Evolutionary conservation across 2,329 filamentous ascomycete species (phyloP).

Genomic region (Coleophoma cylindrospora): DNA sequence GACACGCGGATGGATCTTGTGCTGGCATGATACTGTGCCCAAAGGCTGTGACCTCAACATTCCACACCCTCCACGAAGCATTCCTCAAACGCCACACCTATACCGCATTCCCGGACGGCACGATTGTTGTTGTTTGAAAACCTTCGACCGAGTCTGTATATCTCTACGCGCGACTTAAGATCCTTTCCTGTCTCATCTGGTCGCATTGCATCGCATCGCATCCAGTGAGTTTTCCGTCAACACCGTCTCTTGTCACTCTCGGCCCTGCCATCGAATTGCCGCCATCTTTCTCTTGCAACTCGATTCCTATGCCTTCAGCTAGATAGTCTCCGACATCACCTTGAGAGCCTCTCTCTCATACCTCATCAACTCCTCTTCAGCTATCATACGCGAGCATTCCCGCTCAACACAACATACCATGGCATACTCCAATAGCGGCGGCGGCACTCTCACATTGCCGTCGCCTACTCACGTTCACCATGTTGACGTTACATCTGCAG

Average conservation of each 20-base stretch:
- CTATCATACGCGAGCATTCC: slow-evolving; percentile 13
- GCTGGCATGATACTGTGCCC: slow-evolving; percentile 1
- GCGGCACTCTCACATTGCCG: slow-evolving; percentile 78
- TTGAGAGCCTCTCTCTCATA: slow-evolving; percentile 1
- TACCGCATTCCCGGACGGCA: slow-evolving; percentile 5
- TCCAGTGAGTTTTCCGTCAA: too few species aligned
- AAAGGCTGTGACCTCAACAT: neutral
- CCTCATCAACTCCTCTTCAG: slow-evolving; percentile 3
- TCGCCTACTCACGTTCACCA: slow-evolving; percentile 81
- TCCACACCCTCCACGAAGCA: slow-evolving; percentile 6
- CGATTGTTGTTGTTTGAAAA: slow-evolving; percentile 1
- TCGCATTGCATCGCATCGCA: neutral
- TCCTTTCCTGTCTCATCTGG: neutral
- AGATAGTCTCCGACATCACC: slow-evolving; percentile 9
- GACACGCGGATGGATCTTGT: neutral
- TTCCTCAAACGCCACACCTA: slow-evolving; percentile 4
- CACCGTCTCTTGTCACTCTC: too few species aligned
- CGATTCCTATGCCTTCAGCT: slow-evolving; percentile 12
- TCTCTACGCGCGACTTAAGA: neutral
- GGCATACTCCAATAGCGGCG: slow-evolving; percentile 55
- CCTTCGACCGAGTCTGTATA: neutral
- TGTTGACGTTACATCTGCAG: slow-evolving; percentile 76
- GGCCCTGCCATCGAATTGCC: too few species aligned
- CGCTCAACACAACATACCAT: slow-evolving; percentile 33
- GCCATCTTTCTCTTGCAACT: neutral